Base-by-base conservation (phyloP, 2,329 filamentous ascomycete genomes). In the Teratosphaeria zuluensis region DNA sequence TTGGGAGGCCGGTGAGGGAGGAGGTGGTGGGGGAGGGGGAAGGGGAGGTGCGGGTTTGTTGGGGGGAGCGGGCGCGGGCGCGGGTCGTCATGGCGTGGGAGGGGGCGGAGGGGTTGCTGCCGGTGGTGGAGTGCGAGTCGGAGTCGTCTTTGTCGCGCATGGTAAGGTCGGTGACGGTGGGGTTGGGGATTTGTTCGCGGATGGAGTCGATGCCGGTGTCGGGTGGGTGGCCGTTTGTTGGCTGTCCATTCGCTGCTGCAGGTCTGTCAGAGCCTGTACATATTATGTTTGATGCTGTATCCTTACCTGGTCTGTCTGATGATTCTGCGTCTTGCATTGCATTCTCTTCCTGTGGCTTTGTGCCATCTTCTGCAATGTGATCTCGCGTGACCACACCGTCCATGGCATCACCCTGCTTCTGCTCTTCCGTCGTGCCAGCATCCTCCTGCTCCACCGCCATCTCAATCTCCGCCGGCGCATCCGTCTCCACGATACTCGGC, bases 81-180 rank as follows among this genome's bases (percentile, higher is more conserved):
- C 80, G 76, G 3, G 80, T 83, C 12, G 80, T 81, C 80, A 83
- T 83, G 53, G 78, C 77, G 68, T 78, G 79, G 32, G 76, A 73
- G 54, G 73, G 74, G 35, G 78, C 77, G 68, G 77, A 78, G 33
- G 76, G 72, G 54, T 73, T 74, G 54, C 73, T 24, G 35, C 55
- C 71, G 30, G 55, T 53, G 57, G 73, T 71, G 14, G 75, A 75
- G 33, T 69, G 70, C 46, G 76, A 75, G 31, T 76, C 38, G 24
- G 54, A 51, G 56, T 53, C 46, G n/a, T 60, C 59, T 19, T 60
- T 58, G 53, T 64, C 65, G 24, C 60, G 58, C 48, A 64, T 61
- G 30, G 59, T 57, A 19, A 65, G 59, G 52, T 65, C 60, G 30
- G 59, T 32, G 16, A 66, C 30, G 16, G 56, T 46, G 16, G 64